Conservation (phyloP, 2,329 filamentous ascomycete species). For the Aspergillus jensenii region DNA sequence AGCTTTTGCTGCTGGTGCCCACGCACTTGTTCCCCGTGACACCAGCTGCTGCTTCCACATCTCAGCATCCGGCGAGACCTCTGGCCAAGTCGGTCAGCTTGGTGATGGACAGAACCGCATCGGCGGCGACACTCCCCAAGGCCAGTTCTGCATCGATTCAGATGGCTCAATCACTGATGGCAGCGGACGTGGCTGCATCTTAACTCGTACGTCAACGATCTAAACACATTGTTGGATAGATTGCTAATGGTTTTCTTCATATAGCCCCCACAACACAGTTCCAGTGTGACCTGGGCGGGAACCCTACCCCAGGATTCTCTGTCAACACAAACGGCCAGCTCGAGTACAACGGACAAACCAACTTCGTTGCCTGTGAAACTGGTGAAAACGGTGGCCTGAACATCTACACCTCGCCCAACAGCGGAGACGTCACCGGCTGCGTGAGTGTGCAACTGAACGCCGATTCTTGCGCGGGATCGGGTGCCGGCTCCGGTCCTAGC, state of each 20-base stretch:
- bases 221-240: too few species aligned
- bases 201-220: slow-evolving; percentile 52
- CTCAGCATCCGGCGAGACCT: slow-evolving; percentile 48
- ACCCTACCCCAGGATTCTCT: slow-evolving; percentile 56
- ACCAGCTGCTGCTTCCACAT: slow-evolving; percentile 55
- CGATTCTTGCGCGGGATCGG: slow-evolving; percentile 35
- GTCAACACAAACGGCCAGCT: slow-evolving; percentile 55
- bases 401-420: slow-evolving; percentile 39
- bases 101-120: slow-evolving; percentile 62
- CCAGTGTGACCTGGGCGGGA: slow-evolving; percentile 59
- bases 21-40: slow-evolving; percentile 41
- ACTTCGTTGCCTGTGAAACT: slow-evolving; percentile 63
- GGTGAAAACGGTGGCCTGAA: slow-evolving; percentile 41
- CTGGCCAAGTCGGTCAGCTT: slow-evolving; percentile 61
- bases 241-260: slow-evolving; percentile 14
- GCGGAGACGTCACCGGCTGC: slow-evolving; percentile 34
- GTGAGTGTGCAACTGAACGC: slow-evolving; percentile 33
- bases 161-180: slow-evolving; percentile 57
- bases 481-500: slow-evolving; percentile 16
- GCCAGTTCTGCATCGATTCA: slow-evolving; percentile 56
- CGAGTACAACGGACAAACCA: slow-evolving; percentile 50
- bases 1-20: slow-evolving; percentile 41
- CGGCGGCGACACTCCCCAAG: slow-evolving; percentile 48
- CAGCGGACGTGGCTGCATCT: slow-evolving; percentile 60
- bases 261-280: slow-evolving; percentile 58